Base-by-base conservation (phyloP, 1,284 basidiomycete genomes). In the Cutaneotrichosporon mucoides region DNA sequence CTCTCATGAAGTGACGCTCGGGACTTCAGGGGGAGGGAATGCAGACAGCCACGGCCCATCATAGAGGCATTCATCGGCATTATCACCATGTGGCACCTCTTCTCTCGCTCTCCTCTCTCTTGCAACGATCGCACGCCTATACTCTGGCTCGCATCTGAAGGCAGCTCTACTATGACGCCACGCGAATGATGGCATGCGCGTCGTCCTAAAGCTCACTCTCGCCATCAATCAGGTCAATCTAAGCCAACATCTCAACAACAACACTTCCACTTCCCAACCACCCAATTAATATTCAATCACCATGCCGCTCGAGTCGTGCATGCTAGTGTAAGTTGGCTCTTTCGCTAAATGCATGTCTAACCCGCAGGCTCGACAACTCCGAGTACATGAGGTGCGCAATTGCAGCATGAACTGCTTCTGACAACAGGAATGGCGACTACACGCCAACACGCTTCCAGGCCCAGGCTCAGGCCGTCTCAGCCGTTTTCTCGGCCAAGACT, bases 261-360 rank as follows among this genome's bases (percentile, higher is more conserved):
- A 36, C 51, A 34, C 24, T 55, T 50, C 48, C 50, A 44, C 40
- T 24, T 12, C 10, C 33, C 45, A 56, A 24, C 51, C 2, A 36
- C 55, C 36, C 35, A 56, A 40, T 43, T 46, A 44, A 42, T 24
- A 44, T 42, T 47, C 35, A 50, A 38, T 35, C 82, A 87, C 76
- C 62, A 94, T 94, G 91, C 89, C 90, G 66, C 84, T 94, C 75
- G 91, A 95, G 85, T 91, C 91, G 54, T 92, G 90, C 41, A 90
- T 94, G 85, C 86, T 94, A 79, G 74, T 81, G 71, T 76, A 65
- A 64, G 80, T 43, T 1, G 16, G 24, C 24, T 24, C 24, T 7
- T 38, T 24, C 0, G 16, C 35, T 45, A n/a, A 10, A 15, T 2
- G n/a, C 42, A 13, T 40, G 40, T 8, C 46, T 48, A 16, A 48